Evolutionary conservation across 1,139 yeast genomes (phyloP).

Genomic region (Neolecta irregularis): DNA sequence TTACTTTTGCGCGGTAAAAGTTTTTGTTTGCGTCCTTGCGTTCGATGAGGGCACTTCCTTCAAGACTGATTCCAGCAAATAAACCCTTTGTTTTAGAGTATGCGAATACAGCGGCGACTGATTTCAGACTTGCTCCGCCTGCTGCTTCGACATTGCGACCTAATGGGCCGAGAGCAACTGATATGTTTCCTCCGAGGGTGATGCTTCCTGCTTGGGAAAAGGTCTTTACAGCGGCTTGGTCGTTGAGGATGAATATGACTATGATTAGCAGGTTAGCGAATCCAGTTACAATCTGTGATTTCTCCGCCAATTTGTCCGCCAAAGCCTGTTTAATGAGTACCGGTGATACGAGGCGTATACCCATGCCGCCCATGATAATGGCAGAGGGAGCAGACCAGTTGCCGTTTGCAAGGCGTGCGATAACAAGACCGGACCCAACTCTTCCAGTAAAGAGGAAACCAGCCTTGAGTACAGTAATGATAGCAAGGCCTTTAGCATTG

Average conservation of each 20-base stretch:
- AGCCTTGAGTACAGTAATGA: constrained; percentile 84
- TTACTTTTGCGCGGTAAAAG: constrained; percentile 76
- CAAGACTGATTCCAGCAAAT: constrained; percentile 92
- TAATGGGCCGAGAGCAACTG: constrained; percentile 96
- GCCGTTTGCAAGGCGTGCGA: constrained; percentile 88
- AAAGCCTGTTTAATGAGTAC: constrained; percentile 67
- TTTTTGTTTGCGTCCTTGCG: constrained; percentile 93
- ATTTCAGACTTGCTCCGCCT: constrained; percentile 78
- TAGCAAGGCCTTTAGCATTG: constrained; percentile 84
- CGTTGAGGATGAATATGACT: constrained; percentile 83
- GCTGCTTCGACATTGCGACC: constrained; percentile 98
- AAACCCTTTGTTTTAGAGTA: constrained; percentile 93
- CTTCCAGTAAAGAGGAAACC: constrained; percentile 93
- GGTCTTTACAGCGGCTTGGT: constrained; percentile 76
- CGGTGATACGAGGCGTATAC: too few species aligned
- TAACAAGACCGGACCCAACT: constrained; percentile 93
- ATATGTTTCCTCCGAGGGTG: constrained; percentile 86
- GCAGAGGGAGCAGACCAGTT: constrained; percentile 97
- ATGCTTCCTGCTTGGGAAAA: constrained; percentile 90
- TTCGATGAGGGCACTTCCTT: constrained; percentile 88
- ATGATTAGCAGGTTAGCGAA: too few species aligned
- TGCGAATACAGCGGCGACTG: constrained; percentile 81
- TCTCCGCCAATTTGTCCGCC: constrained; percentile 98
- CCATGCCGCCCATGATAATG: constrained; percentile 68
- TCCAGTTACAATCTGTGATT: constrained; percentile 85